These are phyloP conservation scores for Beauveria bassiana DNA, from an alignment of 2,329 filamentous ascomycete species.

Conservation along the genomic window DNA sequence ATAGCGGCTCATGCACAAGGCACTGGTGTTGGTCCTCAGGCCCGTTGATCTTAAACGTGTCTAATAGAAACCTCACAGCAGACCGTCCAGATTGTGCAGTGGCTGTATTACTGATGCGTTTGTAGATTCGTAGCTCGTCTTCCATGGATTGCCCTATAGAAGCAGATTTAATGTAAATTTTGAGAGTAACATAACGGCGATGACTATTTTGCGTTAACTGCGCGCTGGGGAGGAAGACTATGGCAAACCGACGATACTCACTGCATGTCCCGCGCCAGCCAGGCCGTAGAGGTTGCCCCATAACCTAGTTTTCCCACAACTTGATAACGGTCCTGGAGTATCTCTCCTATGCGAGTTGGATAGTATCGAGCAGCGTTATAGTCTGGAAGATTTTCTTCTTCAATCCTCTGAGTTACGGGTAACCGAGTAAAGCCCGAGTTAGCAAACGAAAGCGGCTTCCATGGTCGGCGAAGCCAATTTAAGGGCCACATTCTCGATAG, in stretches of 20 bases:
- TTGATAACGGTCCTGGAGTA: constrained; percentile 18
- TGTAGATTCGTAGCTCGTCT: constrained; percentile 35
- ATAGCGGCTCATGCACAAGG: not conserved
- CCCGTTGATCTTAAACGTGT: not conserved
- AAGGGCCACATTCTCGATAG: not conserved
- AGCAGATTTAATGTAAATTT: constrained; percentile 21
- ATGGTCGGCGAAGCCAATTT: not conserved
- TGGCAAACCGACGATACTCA: constrained; percentile 6
- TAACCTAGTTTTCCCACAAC: constrained; percentile 21
- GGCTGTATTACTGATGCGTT: not conserved
- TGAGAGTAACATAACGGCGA: constrained; percentile 26
- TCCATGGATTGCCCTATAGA: constrained; percentile 20
- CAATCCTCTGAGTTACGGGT: constrained; percentile 11
- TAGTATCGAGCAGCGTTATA: constrained; percentile 19
- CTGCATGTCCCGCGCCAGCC: constrained; percentile 19
- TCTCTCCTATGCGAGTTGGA: constrained; percentile 17
- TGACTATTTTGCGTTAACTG: not conserved
- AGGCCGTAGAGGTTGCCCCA: constrained; percentile 20
- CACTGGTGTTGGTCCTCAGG: not conserved
- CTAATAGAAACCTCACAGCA: not conserved
- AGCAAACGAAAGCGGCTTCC: not conserved
- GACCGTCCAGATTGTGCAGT: not conserved
- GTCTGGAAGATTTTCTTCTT: constrained; percentile 19
- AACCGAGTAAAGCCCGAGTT: constrained; percentile 11
- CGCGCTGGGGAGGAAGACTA: not conserved